Evolutionary conservation across 2,329 filamentous ascomycete species (phyloP), one percentile per base, ranked within the genome.

Genomic region (Tolypocladium album): DNA sequence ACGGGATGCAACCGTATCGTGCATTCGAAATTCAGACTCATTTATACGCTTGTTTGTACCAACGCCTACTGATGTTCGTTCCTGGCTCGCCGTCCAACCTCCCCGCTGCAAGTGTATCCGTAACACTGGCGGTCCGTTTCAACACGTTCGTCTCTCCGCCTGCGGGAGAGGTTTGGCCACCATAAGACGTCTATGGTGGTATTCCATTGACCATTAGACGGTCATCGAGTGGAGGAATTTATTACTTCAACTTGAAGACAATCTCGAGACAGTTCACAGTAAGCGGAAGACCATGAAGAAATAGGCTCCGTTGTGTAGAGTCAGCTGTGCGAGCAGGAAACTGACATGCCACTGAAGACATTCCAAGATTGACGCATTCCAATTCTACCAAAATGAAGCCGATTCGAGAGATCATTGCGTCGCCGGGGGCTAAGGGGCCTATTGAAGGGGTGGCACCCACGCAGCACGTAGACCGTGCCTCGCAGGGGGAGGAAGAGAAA

Each of bases 391-490:
- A 31, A 45, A 59, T 59, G 58, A 43, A 55, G 50, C 58, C 45
- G 7, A 43, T 59, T 13, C 36, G 53, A n/a, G 47, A 45, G 27
- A 59, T 59, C 7, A 39, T 59, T 22, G 39, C 58, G 24, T 59
- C 58, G 39, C 58, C 58, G 50, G 59, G 56, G 6, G 59, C 59
- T 7, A 60, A 60, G 27, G 50, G 56, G 7, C 39, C 59, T 2
- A 47, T 60, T 20, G 59, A 60, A 40, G 55, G 56, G 6, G 31
- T 40, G 7, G 59, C 59, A 1, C 59, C 59, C 2, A 60, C 59
- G 24, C 55, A 55, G 38, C 22, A 40, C 2, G 47, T 60, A 3
- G 22, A 40, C 4, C n/a, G 22, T 22, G 13, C 12, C 2, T 31
- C 24, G 4, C 45, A 59, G 8, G 38, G 22, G 27, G 1, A 24